Conservation (phyloP, 208 protist species). For the Trypanosoma theileri region DNA sequence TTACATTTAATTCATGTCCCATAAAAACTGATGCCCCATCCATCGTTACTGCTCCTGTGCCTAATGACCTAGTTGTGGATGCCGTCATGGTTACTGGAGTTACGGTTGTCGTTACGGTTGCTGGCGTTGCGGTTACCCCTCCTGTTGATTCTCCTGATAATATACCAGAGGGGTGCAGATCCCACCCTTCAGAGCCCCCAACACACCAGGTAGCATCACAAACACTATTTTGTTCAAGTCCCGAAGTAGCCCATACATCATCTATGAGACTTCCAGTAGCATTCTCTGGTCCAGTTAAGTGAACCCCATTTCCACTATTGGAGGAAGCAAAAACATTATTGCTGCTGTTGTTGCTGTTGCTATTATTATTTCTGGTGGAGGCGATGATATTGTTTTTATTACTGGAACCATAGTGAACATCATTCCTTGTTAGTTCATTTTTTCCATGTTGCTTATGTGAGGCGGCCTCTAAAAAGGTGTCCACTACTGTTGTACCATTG, state of each 20-base stretch:
- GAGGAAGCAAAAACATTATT: not conserved
- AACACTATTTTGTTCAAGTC: not conserved
- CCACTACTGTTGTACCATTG: not conserved
- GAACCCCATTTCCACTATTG: not conserved
- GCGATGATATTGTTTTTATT: too few species aligned
- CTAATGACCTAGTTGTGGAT: not conserved
- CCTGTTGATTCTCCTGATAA: not conserved
- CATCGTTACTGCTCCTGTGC: not conserved
- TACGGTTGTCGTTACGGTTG: not conserved
- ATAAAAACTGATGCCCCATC: not conserved
- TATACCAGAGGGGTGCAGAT: not conserved
- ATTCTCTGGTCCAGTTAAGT: constrained; percentile 12
- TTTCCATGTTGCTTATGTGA: not conserved
- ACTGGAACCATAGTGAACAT: not conserved
- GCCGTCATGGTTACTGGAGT: not conserved
- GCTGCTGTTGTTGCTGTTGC: not conserved
- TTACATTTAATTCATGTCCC: constrained; percentile 2
- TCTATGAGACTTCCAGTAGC: not conserved
- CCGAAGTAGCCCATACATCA: constrained; percentile 20
- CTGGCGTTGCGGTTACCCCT: not conserved
- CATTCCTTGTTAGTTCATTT: not conserved
- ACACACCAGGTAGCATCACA: constrained; percentile 23
- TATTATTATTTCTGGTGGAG: not conserved
- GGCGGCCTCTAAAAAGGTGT: constrained; percentile 1
- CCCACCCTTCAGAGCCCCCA: constrained; percentile 8